These are phyloP conservation scores for Globisporangium heterothallicum DNA, from an alignment of 352 stramenopile species.

Conservation along the genomic window DNA sequence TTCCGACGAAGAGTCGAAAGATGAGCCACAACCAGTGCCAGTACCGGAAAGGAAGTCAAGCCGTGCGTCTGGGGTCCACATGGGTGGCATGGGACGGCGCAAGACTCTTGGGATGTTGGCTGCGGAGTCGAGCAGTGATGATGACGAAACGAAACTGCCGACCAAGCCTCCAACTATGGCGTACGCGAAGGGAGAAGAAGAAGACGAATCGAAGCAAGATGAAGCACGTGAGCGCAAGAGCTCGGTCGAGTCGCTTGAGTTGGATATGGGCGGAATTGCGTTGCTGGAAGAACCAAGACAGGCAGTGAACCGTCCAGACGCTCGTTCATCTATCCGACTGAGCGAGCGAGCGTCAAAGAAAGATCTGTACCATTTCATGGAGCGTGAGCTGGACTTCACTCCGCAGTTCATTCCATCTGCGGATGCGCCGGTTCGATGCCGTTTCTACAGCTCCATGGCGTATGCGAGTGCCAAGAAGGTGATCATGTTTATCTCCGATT, in stretches of 20 bases:
- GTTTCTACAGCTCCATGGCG: conserved; percentile 86
- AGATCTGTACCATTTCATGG: conserved; percentile 85
- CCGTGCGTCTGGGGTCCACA: conserved; percentile 34
- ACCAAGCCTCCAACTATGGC: conserved; percentile 40
- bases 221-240: conserved; percentile 44
- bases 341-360: conserved; percentile 62
- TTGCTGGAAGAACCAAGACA: conserved; percentile 56
- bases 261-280: conserved; percentile 75
- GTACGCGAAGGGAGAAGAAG: conserved; percentile 29
- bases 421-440: conserved; percentile 81
- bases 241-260: conserved; percentile 71
- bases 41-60: conserved; percentile 30
- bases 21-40: conserved; percentile 53
- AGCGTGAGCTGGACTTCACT: conserved; percentile 79
- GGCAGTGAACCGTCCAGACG: conserved; percentile 13
- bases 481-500: conserved; percentile 83
- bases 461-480: conserved; percentile 85
- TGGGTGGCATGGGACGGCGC: conserved; percentile 55
- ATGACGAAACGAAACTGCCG: conserved; percentile 47
- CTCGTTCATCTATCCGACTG: conserved; percentile 30
- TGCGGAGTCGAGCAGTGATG: conserved; percentile 79
- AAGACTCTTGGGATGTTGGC: conserved; percentile 66
- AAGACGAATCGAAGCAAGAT: conserved; percentile 29
- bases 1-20: conserved; percentile 78
- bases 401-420: conserved; percentile 81